Evolutionary conservation across 345 rosid genomes (phyloP).

Genomic region (Brassica cretica): DNA sequence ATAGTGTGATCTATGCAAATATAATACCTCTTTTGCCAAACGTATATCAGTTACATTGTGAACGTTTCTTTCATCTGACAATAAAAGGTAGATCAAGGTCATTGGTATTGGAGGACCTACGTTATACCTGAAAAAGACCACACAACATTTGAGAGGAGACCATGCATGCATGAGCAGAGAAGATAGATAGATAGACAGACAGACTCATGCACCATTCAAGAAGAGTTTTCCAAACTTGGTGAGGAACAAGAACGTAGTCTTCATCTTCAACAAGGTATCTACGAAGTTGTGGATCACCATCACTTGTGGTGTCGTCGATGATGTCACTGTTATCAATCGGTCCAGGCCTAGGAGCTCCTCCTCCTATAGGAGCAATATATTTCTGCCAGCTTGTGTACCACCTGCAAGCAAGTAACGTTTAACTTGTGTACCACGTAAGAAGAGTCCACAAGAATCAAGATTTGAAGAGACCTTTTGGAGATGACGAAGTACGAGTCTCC

Average conservation of each 20-base stretch:
- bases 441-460: background rate
- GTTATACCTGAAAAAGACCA: slow-evolving; percentile 51
- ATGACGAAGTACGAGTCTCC: background rate
- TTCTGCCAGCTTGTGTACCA: background rate
- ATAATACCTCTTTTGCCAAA: slow-evolving; percentile 68
- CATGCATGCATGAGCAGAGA: background rate
- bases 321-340: background rate
- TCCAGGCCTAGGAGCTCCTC: background rate
- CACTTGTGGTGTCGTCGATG: background rate
- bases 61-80: slow-evolving; percentile 67
- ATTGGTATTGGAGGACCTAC: slow-evolving; percentile 88
- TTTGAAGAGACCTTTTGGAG: background rate
- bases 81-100: slow-evolving; percentile 73
- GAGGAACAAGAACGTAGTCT: background rate
- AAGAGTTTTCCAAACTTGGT: background rate
- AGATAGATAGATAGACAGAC: no score
- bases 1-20: background rate
- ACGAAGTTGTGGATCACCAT: background rate
- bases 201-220: background rate
- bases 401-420: background rate
- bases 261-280: background rate
- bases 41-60: slow-evolving; percentile 46
- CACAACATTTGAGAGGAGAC: background rate
- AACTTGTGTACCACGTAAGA: no score
- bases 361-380: background rate